Evolutionary conservation across 495 filamentous ascomycete genomes (phyloP).

Genomic region (Aspergillus leporis): DNA sequence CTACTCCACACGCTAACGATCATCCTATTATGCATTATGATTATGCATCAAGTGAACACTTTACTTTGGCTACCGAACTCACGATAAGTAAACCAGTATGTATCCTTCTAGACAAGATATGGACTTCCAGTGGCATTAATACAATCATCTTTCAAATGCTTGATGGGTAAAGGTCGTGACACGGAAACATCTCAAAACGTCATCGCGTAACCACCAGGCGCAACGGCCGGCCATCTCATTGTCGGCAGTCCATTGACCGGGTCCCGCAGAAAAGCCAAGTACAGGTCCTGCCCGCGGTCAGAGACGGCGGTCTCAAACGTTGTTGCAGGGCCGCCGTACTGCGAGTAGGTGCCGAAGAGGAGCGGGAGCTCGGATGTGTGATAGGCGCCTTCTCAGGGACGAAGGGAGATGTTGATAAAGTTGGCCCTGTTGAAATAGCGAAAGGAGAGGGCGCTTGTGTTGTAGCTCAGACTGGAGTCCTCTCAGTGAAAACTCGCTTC

Average conservation of each 20-base stretch:
- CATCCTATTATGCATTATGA: too few species aligned
- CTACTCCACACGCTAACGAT: too few species aligned
- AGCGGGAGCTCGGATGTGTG: constrained; percentile 46
- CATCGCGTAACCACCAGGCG: too few species aligned
- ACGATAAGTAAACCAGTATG: too few species aligned
- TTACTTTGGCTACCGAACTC: too few species aligned
- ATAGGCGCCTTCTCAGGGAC: constrained; percentile 40
- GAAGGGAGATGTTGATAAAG: constrained; percentile 42
- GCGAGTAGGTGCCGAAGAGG: constrained; percentile 41
- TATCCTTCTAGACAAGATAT: too few species aligned
- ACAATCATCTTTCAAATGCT: too few species aligned
- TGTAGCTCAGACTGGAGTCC: constrained; percentile 3
- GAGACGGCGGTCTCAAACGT: constrained; percentile 30
- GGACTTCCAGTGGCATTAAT: too few species aligned
- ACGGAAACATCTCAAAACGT: too few species aligned
- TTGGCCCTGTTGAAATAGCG: constrained; percentile 51
- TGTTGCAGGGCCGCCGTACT: constrained; percentile 27
- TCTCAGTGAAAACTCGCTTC: constrained; percentile 7
- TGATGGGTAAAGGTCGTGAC: too few species aligned
- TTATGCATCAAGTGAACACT: too few species aligned
- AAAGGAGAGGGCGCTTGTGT: constrained; percentile 20
- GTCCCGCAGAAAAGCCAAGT: constrained; percentile 27
- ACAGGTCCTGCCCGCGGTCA: constrained; percentile 38
- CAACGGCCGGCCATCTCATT: constrained; percentile 8
- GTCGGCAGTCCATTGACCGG: constrained; percentile 17